These are phyloP conservation scores for Pseudocercospora musae DNA, from an alignment of 2,329 filamentous ascomycete genomes.

Conservation along the genomic window DNA sequence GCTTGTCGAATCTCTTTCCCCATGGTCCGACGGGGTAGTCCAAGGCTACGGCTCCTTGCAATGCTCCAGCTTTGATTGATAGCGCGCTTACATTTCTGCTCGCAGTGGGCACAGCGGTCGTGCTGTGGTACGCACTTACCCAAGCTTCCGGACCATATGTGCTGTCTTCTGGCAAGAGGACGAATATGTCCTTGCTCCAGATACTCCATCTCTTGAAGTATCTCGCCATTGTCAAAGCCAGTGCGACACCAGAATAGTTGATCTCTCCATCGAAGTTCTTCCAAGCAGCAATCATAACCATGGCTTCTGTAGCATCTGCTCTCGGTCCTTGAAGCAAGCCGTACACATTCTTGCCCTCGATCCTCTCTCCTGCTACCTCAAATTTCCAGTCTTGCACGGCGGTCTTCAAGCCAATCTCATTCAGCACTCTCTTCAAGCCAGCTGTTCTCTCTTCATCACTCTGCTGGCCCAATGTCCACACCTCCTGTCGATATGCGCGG, in stretches of 20 bases:
- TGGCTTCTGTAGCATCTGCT: constrained; percentile 93
- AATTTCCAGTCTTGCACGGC: constrained; percentile 88
- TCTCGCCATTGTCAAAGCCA: constrained; percentile 80
- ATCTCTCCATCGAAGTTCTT: constrained; percentile 72
- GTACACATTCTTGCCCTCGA: constrained; percentile 85
- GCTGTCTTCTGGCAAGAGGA: constrained; percentile 85
- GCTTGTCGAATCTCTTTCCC: constrained; percentile 76
- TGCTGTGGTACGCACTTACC: constrained; percentile 96
- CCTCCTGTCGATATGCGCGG: constrained; percentile 81
- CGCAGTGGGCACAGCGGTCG: constrained; percentile 62
- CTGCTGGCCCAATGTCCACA: constrained; percentile 58
- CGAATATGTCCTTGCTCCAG: constrained; percentile 98
- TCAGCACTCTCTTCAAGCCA: constrained; percentile 71
- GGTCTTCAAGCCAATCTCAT: constrained; percentile 77
- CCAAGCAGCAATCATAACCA: constrained; percentile 89
- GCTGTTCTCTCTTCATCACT: constrained; percentile 36
- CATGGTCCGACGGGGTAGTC: constrained; percentile 73
- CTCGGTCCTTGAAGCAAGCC: constrained; percentile 88
- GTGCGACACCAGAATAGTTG: constrained; percentile 82
- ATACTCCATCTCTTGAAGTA: constrained; percentile 98
- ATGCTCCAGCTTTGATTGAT: constrained; percentile 83
- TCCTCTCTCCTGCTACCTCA: constrained; percentile 68
- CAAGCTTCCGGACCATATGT: constrained; percentile 89
- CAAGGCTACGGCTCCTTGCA: constrained; percentile 89
- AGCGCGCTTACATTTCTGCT: constrained; percentile 62